Evolutionary conservation across 495 filamentous ascomycete genomes (phyloP).

Genomic region (Aspergillus avenaceus): DNA sequence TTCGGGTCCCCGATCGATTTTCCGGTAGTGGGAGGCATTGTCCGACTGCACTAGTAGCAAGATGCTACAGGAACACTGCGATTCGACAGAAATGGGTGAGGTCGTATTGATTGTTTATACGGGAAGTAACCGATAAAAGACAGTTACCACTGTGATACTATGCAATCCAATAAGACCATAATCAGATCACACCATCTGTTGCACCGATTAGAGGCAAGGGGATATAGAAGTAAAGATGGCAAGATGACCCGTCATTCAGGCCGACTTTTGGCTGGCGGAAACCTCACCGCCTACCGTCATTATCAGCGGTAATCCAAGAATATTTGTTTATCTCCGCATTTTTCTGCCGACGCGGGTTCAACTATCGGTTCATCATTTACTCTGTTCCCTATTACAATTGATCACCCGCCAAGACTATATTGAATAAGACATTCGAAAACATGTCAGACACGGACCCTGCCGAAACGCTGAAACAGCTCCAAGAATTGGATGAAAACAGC

Average conservation of each 20-base stretch:
- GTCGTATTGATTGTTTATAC: background rate
- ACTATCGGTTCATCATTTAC: background rate
- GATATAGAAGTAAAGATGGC: background rate
- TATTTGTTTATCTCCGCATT: constrained; percentile 22
- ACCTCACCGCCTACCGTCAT: constrained; percentile 18
- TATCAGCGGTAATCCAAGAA: constrained; percentile 7
- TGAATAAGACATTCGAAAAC: no score
- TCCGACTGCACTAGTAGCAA: background rate
- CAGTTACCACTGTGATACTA: background rate
- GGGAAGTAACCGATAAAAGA: background rate
- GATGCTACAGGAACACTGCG: background rate
- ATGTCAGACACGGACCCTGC: constrained; percentile 24
- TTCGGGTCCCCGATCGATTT: constrained; percentile 30
- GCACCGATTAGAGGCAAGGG: background rate
- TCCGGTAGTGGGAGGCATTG: constrained; percentile 16
- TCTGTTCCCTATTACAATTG: no score
- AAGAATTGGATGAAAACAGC: constrained; percentile 44
- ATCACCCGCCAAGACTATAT: no score
- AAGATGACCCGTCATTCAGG: background rate
- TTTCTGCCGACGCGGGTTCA: constrained; percentile 11
- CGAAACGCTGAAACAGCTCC: constrained; percentile 34
- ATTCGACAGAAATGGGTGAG: background rate
- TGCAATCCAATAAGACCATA: background rate
- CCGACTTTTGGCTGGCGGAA: background rate
- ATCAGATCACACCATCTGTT: background rate